Conservation (phyloP, 441 rosid genomes). For the Pelargonium australe region DNA sequence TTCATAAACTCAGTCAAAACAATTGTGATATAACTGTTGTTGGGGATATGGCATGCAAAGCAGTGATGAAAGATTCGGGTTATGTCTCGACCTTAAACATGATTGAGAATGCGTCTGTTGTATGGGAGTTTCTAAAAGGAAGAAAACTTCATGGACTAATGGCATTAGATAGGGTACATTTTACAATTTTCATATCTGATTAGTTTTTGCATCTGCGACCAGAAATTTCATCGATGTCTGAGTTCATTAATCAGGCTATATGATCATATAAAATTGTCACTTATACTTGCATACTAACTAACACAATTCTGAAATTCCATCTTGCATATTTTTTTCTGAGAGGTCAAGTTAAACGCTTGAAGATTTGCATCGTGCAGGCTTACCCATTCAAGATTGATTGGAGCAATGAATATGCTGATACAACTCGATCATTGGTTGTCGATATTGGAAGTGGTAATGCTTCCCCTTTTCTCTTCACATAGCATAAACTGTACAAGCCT, state of each 20-base stretch:
- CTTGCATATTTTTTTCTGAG: conserved; percentile 8
- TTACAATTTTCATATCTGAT: conserved; percentile 16
- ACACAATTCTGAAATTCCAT: background rate
- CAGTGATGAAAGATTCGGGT: conserved; percentile 30
- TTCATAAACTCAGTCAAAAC: conserved; percentile 30
- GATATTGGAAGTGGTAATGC: conserved; percentile 65
- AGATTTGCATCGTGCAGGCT: conserved; percentile 44
- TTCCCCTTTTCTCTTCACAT: conserved; percentile 11
- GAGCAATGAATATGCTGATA: conserved; percentile 35
- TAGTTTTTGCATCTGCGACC: conserved; percentile 9
- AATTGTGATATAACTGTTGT: conserved; percentile 43
- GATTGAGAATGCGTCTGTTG: conserved; percentile 47
- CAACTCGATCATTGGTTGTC: conserved; percentile 51
- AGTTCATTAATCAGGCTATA: background rate
- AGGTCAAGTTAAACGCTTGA: conserved; percentile 8
- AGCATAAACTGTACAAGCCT: background rate
- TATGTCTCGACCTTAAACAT: conserved; percentile 22
- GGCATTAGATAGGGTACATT: conserved; percentile 61
- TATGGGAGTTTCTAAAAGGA: conserved; percentile 64
- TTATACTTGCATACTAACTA: background rate
- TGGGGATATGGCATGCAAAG: conserved; percentile 41
- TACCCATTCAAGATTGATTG: conserved; percentile 53
- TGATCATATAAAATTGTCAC: background rate
- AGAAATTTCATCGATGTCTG: conserved; percentile 1
- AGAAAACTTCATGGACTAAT: conserved; percentile 56